Evolutionary conservation across 176 grass and related monocot genomes (phyloP), one percentile per base, ranked within the genome.

Genomic region (Paspalum notatum): DNA sequence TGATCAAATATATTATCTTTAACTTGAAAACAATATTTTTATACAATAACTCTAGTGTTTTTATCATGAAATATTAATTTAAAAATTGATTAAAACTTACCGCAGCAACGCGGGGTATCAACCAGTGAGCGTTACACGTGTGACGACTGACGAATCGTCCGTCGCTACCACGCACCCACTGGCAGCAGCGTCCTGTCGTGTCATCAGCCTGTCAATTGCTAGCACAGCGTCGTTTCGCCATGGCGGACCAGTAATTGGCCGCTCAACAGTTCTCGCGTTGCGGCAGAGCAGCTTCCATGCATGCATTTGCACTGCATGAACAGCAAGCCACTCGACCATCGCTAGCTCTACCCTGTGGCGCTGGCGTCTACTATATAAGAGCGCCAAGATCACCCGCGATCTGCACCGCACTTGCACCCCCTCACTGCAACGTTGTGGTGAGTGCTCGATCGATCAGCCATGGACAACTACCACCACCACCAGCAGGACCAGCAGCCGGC

Each of bases 321-420:
- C 75, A 78, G 76, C 46, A 1, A 1, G 18, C 27, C 51, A 32
- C 32, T 52, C 26, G 26, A 20, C 38, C 38, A n/a, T 55, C 46
- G 24, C 18, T 24, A 9, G 6, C 3, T 1, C n/a, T n/a, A n/a
- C 20, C 49, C 32, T 9, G 17, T 26, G 68, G 68, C 68, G 64
- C 74, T 22, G 66, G 67, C 67, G 66, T 12, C 66, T 21, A 45
- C 65, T 71, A 84, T 85, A 78, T 62, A 70, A 67, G 17, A 73
- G 25, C 81, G 9, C 59, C 70, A 9, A 68, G 39, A 83, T 75
- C 81, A n/a, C 62, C 71, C 27, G 48, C 58, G 14, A 18, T 25
- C 46, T 12, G 44, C 80, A 51, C 61, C 25, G 32, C 20, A 56
- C 40, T 69, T 68, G 76, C 18, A 78, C 2, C 10, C 3, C n/a